Base-by-base conservation (phyloP, 2,329 filamentous ascomycete genomes). In the Sphaerulina populicola region DNA sequence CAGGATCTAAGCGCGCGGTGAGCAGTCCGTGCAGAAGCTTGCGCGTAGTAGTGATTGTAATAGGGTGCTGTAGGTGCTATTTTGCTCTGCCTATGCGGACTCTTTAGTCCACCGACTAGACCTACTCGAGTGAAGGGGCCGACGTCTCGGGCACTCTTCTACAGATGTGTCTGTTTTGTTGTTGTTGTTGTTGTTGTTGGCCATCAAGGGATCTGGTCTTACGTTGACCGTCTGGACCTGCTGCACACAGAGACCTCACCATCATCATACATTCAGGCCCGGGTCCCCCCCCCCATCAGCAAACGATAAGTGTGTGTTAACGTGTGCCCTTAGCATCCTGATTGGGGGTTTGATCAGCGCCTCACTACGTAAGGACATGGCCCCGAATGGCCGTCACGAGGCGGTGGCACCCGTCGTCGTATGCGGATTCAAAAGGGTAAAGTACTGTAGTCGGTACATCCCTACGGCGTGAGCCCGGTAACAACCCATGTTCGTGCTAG, bases 1-100 rank as follows among this genome's bases (percentile, higher is more conserved):
- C 38, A 38, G 46, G 46, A 48, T 48, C 38, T 48, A 48, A 42
- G 46, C 46, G 46, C 46, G 37, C 46, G 37, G 33, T 27, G 29
- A 35, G 35, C 44, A 40, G 27, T 6, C 41, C 39, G 10, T 41
- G 39, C 39, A 23, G 18, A 18, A 23, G 15, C 15, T 18, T 27
- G 39, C 15, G 6, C 15, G 18, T 9, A 18, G 18, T 23, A 7
- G 37, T 15, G n/a, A 23, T 41, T 11, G 39, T 23, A 1, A 41
- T 41, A 14, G 6, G 18, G 18, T 18, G 3, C 18, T 18, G 18
- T 18, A 3, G 18, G 18, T 41, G 6, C 18, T 15, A 18, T 12
- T 23, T 41, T 6, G 15, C 39, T 41, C 27, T 27, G 7, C 21
- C 18, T 12, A 18, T 11, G 15, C 39, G 37, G 37, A n/a, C 36